These are phyloP conservation scores for Talaromyces proteolyticus DNA, from an alignment of 495 filamentous ascomycete species.

Conservation along the genomic window DNA sequence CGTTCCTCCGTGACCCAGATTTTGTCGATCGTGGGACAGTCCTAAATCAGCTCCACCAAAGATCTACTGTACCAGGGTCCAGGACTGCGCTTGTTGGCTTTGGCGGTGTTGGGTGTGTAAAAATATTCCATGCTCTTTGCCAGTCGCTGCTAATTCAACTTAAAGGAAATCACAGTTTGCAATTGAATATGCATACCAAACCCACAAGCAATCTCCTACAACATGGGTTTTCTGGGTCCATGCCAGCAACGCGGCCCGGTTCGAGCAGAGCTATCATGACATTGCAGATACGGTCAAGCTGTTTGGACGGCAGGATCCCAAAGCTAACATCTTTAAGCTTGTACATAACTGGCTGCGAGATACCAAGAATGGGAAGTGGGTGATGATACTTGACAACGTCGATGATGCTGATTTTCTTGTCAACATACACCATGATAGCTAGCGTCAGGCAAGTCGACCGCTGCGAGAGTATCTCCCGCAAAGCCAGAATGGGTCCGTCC, in stretches of 20 bases:
- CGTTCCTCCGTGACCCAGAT: constrained; percentile 23
- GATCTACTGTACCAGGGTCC: constrained; percentile 15
- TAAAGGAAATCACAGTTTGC: constrained; percentile 27
- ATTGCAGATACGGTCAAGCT: constrained; percentile 30
- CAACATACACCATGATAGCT: neutral
- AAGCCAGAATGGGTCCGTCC: constrained; percentile 22
- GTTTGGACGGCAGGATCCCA: constrained; percentile 25
- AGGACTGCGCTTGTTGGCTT: constrained; percentile 22
- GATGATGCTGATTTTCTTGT: constrained; percentile 13
- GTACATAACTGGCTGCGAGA: constrained; percentile 29
- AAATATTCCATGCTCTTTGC: neutral
- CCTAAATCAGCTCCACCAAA: constrained; percentile 19
- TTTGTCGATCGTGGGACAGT: constrained; percentile 24
- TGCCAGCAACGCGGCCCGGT: constrained; percentile 22
- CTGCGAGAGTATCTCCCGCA: constrained; percentile 13
- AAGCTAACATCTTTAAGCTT: constrained; percentile 25
- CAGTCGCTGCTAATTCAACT: neutral
- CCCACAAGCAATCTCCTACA: constrained; percentile 11
- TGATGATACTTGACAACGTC: constrained; percentile 9
- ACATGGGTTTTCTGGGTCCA: constrained; percentile 38
- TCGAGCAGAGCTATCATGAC: constrained; percentile 27
- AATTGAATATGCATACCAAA: constrained; percentile 33
- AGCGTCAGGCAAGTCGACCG: neutral
- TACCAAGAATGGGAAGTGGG: constrained; percentile 1
- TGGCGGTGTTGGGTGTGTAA: constrained; percentile 24